Conservation (phyloP, 331 rosid species). For the Spiraea crenata region DNA sequence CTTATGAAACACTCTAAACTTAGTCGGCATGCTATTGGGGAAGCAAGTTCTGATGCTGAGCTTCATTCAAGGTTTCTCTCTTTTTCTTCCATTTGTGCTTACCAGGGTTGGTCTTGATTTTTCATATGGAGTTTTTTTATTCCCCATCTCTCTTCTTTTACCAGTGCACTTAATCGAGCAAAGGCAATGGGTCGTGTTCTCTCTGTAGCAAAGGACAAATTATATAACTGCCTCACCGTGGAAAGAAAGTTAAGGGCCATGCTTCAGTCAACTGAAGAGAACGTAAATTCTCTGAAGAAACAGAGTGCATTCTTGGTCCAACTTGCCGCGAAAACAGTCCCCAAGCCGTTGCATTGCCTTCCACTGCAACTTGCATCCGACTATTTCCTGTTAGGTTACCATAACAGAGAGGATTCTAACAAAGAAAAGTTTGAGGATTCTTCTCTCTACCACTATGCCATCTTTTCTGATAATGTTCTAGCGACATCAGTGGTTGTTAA, state of each 20-base stretch:
- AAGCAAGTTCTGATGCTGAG: slow-evolving; percentile 76
- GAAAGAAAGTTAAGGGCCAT: slow-evolving; percentile 75
- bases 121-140: slow-evolving; percentile 31
- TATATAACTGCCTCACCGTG: slow-evolving; percentile 70
- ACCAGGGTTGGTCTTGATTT: slow-evolving; percentile 23
- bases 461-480: slow-evolving; percentile 88
- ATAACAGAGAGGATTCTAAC: slow-evolving; percentile 46
- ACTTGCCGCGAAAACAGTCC: slow-evolving; percentile 90
- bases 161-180: slow-evolving; percentile 83
- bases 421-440: slow-evolving; percentile 70
- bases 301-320: slow-evolving; percentile 87
- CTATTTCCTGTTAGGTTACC: slow-evolving; percentile 67
- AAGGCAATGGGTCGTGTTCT: slow-evolving; percentile 90
- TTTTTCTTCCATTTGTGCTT: slow-evolving; percentile 22
- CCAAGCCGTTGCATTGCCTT: slow-evolving; percentile 86
- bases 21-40: slow-evolving; percentile 73
- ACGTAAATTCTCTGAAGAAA: slow-evolving; percentile 61
- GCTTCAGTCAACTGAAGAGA: slow-evolving; percentile 88
- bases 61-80: slow-evolving; percentile 73
- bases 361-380: slow-evolving; percentile 79
- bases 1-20: slow-evolving; percentile 59
- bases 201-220: slow-evolving; percentile 76
- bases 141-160: slow-evolving; percentile 36
- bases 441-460: slow-evolving; percentile 87
- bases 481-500: slow-evolving; percentile 96